Percentiles rank a stretch among this genome's conserved stretches.
These are phyloP conservation scores for Aurantiochytrium sp. DNA, from an alignment of 108 stramenopile genomes.

Conservation along the genomic window DNA sequence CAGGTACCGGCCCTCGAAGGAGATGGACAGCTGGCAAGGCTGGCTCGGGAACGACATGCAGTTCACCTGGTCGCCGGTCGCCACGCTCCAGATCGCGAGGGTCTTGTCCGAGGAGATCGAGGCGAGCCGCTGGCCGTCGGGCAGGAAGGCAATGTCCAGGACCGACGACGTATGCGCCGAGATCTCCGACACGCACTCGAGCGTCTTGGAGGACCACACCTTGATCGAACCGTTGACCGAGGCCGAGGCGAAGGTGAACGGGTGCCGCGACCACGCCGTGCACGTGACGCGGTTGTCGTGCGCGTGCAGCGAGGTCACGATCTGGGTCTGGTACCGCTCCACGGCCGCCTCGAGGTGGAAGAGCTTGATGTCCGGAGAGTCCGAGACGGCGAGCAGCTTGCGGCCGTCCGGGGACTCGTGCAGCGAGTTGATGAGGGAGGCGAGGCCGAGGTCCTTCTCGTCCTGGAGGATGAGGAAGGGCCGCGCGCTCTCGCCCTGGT, in stretches of 20 bases:
- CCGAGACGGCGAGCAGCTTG: background rate
- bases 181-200: background rate
- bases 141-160: background rate
- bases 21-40: background rate
- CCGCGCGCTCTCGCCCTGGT: background rate
- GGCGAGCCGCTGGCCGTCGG: background rate
- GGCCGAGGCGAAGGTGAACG: background rate
- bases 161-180: background rate
- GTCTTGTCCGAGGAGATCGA: conserved; percentile 24
- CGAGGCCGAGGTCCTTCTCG: background rate
- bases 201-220: background rate
- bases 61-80: background rate
- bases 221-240: background rate
- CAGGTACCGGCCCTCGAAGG: background rate
- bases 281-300: conserved; percentile 25
- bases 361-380: conserved; percentile 24
- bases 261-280: conserved; percentile 7
- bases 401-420: background rate
- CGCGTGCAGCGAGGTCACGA: conserved; percentile 13
- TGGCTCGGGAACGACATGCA: background rate
- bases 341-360: background rate
- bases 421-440: background rate
- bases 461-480: background rate
- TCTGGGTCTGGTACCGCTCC: background rate
- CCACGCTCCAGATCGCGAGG: background rate